Conservation (phyloP, 768 basidiomycete species). For the Phylloporus sp. region DNA sequence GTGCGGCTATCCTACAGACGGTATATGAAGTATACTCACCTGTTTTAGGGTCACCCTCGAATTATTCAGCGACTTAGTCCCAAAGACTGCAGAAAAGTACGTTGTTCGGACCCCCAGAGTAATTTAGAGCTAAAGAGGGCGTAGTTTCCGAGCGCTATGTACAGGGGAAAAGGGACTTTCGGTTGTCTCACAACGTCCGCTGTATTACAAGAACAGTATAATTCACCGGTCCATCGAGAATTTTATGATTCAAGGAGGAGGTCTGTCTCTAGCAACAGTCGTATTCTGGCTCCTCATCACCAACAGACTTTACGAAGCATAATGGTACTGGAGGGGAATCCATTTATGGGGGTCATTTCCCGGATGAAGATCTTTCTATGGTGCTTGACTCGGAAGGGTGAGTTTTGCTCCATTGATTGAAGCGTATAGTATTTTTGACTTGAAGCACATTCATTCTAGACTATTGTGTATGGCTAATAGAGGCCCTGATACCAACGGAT, state of each 20-base stretch:
- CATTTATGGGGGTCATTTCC: slow-evolving; percentile 72
- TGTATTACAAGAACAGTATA: slow-evolving; percentile 79
- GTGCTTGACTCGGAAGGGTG: slow-evolving; percentile 64
- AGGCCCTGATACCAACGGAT: slow-evolving; percentile 79
- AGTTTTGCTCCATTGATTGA: slow-evolving; percentile 16
- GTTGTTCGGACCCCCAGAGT: slow-evolving; percentile 10
- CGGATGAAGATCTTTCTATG: slow-evolving; percentile 69
- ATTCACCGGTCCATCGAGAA: slow-evolving; percentile 75
- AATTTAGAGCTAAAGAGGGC: slow-evolving; percentile 7
- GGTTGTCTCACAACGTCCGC: slow-evolving; percentile 53
- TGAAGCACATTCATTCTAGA: slow-evolving; percentile 28
- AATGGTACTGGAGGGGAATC: slow-evolving; percentile 82
- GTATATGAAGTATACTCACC: slow-evolving; percentile 8
- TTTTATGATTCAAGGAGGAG: slow-evolving; percentile 82
- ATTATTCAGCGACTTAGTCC: slow-evolving; percentile 66
- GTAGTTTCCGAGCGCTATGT: slow-evolving; percentile 79
- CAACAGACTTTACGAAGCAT: slow-evolving; percentile 68
- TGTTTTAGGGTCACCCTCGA: slow-evolving; percentile 63
- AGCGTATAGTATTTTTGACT: not conserved
- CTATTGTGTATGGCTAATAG: slow-evolving; percentile 90
- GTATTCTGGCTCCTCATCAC: not conserved
- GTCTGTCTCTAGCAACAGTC: slow-evolving; percentile 33
- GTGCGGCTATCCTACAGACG: slow-evolving; percentile 29
- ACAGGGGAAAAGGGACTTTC: slow-evolving; percentile 84
- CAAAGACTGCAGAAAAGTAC: slow-evolving; percentile 81